These are phyloP conservation scores for Eucalyptus polybractea DNA, from an alignment of 345 rosid species.

Conservation along the genomic window DNA sequence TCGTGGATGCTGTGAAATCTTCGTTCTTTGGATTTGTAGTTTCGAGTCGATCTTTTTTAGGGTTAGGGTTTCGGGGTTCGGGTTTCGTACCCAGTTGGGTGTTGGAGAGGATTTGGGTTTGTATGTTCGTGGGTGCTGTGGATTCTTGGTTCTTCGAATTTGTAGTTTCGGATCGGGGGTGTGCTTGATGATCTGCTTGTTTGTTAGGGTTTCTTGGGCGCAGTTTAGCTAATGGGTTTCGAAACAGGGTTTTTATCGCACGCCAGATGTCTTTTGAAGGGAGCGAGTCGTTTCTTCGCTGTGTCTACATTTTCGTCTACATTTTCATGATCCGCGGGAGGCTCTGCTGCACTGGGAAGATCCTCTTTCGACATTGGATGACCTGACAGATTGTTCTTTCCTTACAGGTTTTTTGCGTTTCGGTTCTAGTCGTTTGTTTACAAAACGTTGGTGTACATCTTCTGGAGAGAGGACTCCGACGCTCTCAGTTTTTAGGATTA, in stretches of 20 bases:
- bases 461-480: background rate
- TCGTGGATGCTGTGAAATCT: background rate
- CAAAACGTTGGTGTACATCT: background rate
- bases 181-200: background rate
- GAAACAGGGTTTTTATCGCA: slow-evolving; percentile 10
- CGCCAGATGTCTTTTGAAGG: slow-evolving; percentile 35
- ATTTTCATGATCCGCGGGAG: slow-evolving; percentile 70
- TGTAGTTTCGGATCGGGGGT: background rate
- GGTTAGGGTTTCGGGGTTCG: background rate
- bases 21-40: background rate
- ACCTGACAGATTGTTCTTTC: slow-evolving; percentile 24
- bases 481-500: background rate
- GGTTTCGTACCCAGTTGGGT: background rate
- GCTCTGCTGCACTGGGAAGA: slow-evolving; percentile 47
- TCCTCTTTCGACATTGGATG: slow-evolving; percentile 55
- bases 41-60: background rate
- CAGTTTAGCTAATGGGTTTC: background rate
- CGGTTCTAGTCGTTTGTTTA: background rate
- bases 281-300: slow-evolving; percentile 29
- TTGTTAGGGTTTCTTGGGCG: background rate
- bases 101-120: background rate
- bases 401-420: background rate
- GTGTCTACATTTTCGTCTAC: slow-evolving; percentile 42
- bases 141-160: background rate
- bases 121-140: background rate